Conservation (phyloP, 1,284 basidiomycete species). For the Hymenochaete sp. region DNA sequence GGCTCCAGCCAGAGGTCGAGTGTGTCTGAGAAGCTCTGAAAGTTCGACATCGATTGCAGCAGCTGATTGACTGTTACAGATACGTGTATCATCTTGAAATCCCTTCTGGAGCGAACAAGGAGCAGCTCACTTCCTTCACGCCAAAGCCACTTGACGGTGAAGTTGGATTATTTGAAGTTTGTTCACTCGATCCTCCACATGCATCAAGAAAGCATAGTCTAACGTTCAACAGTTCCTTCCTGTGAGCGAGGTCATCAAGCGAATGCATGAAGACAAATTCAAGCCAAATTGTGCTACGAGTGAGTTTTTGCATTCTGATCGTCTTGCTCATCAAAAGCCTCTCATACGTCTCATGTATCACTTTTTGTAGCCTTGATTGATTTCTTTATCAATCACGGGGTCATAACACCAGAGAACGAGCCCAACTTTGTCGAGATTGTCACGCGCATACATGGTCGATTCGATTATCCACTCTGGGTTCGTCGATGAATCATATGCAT, state of each 20-base stretch:
- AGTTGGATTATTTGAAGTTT: constrained; percentile 82
- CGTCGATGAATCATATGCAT: too few species aligned
- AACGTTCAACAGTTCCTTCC: constrained; percentile 44
- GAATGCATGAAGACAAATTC: constrained; percentile 62
- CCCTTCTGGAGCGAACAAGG: constrained; percentile 33
- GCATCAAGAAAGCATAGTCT: background rate
- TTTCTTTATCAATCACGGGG: constrained; percentile 71
- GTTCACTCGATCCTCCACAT: constrained; percentile 11
- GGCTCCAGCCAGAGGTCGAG: constrained; percentile 84
- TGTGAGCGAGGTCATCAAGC: constrained; percentile 42
- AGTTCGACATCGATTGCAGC: too few species aligned
- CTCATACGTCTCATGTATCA: background rate
- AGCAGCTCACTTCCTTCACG: constrained; percentile 40
- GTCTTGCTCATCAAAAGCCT: background rate
- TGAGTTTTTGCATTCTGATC: constrained; percentile 25
- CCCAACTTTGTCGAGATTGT: constrained; percentile 64
- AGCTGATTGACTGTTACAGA: constrained; percentile 33
- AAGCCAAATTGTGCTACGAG: constrained; percentile 82
- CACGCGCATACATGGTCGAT: constrained; percentile 62
- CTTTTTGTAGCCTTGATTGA: constrained; percentile 62
- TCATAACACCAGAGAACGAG: constrained; percentile 72
- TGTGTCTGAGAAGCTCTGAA: too few species aligned
- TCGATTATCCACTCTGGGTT: constrained; percentile 58
- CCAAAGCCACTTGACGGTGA: constrained; percentile 85
- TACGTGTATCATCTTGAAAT: constrained; percentile 77